These are phyloP conservation scores for Monascus ruber DNA, from an alignment of 2,329 filamentous ascomycete genomes.

Conservation along the genomic window DNA sequence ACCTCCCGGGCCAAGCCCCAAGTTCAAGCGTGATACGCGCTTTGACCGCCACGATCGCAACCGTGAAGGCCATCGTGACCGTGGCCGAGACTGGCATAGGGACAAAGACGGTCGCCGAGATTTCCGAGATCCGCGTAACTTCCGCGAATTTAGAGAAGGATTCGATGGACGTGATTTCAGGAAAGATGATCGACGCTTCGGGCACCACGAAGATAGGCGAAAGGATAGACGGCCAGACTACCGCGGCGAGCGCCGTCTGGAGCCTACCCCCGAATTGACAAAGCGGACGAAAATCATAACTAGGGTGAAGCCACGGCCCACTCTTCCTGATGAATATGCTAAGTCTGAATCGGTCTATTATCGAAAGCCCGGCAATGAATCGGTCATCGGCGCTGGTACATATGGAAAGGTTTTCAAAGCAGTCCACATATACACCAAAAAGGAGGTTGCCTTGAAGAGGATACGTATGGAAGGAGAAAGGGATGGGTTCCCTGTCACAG, in stretches of 20 bases:
- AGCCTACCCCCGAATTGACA: conserved; percentile 28
- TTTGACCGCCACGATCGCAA: conserved; percentile 34
- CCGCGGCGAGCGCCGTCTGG: conserved; percentile 37
- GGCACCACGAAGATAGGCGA: conserved; percentile 28
- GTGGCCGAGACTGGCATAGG: conserved; percentile 20
- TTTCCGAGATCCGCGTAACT: conserved; percentile 17
- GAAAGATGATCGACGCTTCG: conserved; percentile 30
- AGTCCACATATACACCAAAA: conserved; percentile 62
- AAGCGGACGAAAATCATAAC: conserved; percentile 55
- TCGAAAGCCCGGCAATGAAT: conserved; percentile 93
- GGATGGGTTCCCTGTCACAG: conserved; percentile 95
- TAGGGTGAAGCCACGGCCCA: conserved; percentile 59
- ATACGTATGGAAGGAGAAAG: conserved; percentile 99
- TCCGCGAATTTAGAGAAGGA: conserved; percentile 17
- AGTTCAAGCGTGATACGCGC: conserved; percentile 29
- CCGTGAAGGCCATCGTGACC: conserved; percentile 16
- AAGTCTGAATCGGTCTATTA: conserved; percentile 84
- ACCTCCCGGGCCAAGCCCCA: conserved; percentile 24
- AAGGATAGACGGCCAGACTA: conserved; percentile 21
- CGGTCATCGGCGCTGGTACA: conserved; percentile 87
- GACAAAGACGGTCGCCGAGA: conserved; percentile 24
- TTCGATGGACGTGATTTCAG: conserved; percentile 14
- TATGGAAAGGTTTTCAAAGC: conserved; percentile 97
- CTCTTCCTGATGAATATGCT: conserved; percentile 59
- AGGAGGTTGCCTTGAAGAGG: conserved; percentile 85